These are phyloP conservation scores for Candida hungchunana DNA, from an alignment of 805 yeast species.

Conservation along the genomic window DNA sequence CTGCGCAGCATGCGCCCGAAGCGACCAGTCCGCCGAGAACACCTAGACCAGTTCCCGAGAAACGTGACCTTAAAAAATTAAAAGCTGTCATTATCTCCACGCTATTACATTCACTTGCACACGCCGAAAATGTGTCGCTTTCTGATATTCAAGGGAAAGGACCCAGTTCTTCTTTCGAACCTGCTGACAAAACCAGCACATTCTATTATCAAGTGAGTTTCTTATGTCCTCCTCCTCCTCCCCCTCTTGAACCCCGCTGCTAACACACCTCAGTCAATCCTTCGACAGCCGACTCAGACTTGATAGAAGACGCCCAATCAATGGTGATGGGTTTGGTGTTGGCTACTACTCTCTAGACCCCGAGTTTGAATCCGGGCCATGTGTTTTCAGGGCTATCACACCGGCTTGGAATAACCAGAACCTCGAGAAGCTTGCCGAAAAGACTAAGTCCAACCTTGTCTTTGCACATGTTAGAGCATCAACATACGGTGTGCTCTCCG, in stretches of 20 bases:
- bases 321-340: constrained; percentile 98
- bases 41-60: too few relatives aligned
- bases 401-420: constrained; percentile 98
- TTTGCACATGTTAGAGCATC: constrained; percentile 97
- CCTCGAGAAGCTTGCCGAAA: constrained; percentile 77
- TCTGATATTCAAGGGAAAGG: constrained; percentile 78
- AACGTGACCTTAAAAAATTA: too few relatives aligned
- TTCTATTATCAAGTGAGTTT: constrained; percentile 69
- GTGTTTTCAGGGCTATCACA: constrained; percentile 91
- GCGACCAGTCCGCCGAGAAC: too few relatives aligned
- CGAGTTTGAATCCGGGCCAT: constrained; percentile 69
- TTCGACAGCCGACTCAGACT: constrained; percentile 85
- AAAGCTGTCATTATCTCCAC: background rate
- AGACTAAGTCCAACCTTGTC: constrained; percentile 77
- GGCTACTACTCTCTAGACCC: constrained; percentile 77
- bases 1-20: too few relatives aligned
- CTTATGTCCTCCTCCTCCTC: background rate
- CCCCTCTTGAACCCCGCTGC: constrained; percentile 20
- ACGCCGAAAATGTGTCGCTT: constrained; percentile 73
- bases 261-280: constrained; percentile 47
- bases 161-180: constrained; percentile 81
- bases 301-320: constrained; percentile 86
- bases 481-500: constrained; percentile 89
- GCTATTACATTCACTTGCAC: background rate
- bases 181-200: constrained; percentile 93